These are phyloP conservation scores for Botryosphaeria agaves DNA, from an alignment of 2,329 filamentous ascomycete genomes.

Conservation along the genomic window DNA sequence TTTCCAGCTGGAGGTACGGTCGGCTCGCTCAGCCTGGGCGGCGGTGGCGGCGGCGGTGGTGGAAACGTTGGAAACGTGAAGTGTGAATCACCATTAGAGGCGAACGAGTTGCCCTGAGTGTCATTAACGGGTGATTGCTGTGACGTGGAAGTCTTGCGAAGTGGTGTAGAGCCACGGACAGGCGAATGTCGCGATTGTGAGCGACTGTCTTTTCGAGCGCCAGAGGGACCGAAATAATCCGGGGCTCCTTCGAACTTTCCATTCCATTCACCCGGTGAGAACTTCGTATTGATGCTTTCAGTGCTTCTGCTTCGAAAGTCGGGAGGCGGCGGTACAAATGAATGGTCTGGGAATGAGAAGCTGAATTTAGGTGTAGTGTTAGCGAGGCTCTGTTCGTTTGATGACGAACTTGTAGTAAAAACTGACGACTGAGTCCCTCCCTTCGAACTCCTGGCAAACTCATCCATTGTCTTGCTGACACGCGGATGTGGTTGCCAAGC, in stretches of 20 bases:
- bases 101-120: neutral
- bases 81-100: neutral
- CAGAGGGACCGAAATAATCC: conserved; percentile 23
- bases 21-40: conserved; percentile 3
- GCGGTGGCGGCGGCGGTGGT: conserved; percentile 4
- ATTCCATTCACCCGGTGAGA: conserved; percentile 27
- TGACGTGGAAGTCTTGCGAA: no score
- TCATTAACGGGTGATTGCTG: conserved; percentile 2
- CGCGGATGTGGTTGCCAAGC: no score
- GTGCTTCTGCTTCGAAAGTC: conserved; percentile 26
- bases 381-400: neutral
- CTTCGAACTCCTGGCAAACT: no score
- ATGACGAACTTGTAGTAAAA: neutral
- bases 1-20: conserved; percentile 9
- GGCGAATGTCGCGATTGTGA: no score
- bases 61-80: conserved; percentile 4
- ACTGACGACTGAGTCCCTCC: no score
- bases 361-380: conserved; percentile 1
- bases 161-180: no score
- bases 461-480: no score
- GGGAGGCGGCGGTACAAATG: no score
- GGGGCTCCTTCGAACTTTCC: conserved; percentile 25
- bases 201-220: conserved; percentile 8
- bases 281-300: conserved; percentile 31
- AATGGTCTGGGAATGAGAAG: conserved; percentile 4